phyloP scores from a whole-genome alignment of 768 basidiomycete genomes.

The Lactarius sp. region DNA sequence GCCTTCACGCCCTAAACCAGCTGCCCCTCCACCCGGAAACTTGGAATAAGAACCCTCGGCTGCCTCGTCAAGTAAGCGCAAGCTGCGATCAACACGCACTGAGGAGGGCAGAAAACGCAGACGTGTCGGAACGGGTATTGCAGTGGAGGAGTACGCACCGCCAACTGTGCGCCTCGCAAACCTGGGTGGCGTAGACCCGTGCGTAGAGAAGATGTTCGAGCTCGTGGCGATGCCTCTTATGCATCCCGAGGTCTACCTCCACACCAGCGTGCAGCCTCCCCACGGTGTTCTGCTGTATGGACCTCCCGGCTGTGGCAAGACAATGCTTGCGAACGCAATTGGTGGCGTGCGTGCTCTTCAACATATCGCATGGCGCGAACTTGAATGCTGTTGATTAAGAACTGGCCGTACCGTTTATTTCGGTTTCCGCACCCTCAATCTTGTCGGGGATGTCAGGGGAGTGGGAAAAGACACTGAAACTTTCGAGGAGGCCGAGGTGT shows the following conservation, averaged over 20 bases:
- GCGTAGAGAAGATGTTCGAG: constrained; percentile 90
- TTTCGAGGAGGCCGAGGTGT: constrained; percentile 93
- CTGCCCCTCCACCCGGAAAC: neutral
- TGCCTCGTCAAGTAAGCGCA: constrained; percentile 49
- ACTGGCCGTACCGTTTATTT: constrained; percentile 88
- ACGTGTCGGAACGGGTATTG: constrained; percentile 28
- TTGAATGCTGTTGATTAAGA: constrained; percentile 48
- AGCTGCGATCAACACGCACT: constrained; percentile 49
- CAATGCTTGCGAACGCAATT: constrained; percentile 88
- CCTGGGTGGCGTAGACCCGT: constrained; percentile 81
- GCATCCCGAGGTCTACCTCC: constrained; percentile 92
- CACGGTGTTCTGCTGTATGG: constrained; percentile 91
- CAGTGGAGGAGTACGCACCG: constrained; percentile 59
- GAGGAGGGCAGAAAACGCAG: constrained; percentile 57
- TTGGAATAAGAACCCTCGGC: constrained; percentile 26
- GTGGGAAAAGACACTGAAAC: constrained; percentile 97
- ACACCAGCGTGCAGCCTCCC: constrained; percentile 89
- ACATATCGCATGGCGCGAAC: neutral
- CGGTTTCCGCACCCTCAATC: constrained; percentile 89
- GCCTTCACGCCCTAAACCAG: constrained; percentile 7
- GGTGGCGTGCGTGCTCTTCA: constrained; percentile 65
- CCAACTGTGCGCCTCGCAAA: constrained; percentile 75
- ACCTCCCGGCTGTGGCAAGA: constrained; percentile 97
- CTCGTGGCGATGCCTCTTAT: constrained; percentile 94
- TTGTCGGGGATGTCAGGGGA: constrained; percentile 99